Conservation (phyloP, 495 filamentous ascomycete species). For the Aspergillus funiculosus region DNA sequence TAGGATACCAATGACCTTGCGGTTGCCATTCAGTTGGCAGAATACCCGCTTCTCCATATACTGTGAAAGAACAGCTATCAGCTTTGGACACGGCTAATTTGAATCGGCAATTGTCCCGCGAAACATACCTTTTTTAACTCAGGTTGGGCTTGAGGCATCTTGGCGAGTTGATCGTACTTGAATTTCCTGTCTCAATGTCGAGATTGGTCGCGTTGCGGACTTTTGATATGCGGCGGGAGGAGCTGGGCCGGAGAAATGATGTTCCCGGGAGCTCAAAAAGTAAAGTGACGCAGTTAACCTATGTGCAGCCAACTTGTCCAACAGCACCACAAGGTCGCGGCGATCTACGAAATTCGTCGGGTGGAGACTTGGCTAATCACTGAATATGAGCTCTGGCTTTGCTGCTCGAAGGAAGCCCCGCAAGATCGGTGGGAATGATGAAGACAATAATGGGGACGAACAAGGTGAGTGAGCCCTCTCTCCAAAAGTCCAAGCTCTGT, state of each 20-base stretch:
- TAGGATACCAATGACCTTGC: conserved; percentile 91
- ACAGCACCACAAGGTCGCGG: too few relatives aligned
- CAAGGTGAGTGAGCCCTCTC: conserved; percentile 38
- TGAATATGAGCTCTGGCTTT: conserved; percentile 59
- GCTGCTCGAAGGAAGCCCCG: conserved; percentile 65
- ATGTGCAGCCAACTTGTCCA: too few relatives aligned
- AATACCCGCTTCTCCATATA: conserved; percentile 99
- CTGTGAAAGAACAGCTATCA: conserved; percentile 43
- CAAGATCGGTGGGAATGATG: conserved; percentile 64
- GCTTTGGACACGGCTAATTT: neutral
- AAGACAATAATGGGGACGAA: conserved; percentile 45
- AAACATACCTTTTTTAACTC: conserved; percentile 88
- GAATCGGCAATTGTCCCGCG: neutral
- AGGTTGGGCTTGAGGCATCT: conserved; percentile 97
- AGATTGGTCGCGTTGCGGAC: conserved; percentile 20
- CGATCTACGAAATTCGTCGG: too few relatives aligned
- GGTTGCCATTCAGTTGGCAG: conserved; percentile 93
- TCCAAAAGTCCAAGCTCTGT: neutral
- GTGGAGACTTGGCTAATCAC: neutral
- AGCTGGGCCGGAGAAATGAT: conserved; percentile 33
- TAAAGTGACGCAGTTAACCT: conserved; percentile 11
- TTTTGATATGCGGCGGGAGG: conserved; percentile 28
- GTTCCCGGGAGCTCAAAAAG: conserved; percentile 27
- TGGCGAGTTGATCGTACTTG: conserved; percentile 32
- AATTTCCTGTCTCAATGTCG: conserved; percentile 9